Evolutionary conservation across 2,329 filamentous ascomycete genomes (phyloP), one percentile per base, ranked within the genome.

Genomic region (Ophiocordyceps camponoti-rufipedis): DNA sequence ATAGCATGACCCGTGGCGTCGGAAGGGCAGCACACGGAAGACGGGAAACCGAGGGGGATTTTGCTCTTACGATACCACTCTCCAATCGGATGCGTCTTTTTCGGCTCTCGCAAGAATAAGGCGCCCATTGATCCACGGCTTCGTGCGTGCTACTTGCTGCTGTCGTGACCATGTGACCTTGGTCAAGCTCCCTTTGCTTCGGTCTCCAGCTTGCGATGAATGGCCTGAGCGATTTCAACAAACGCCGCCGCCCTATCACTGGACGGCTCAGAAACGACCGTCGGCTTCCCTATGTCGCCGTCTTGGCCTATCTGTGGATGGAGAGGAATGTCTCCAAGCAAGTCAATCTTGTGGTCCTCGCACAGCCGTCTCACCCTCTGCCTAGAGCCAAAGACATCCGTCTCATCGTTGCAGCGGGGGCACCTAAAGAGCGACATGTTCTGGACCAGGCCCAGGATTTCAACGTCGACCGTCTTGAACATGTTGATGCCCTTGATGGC

Each of bases 401-500:
- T 85, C 52, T 80, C 70, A n/a, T 76, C 71, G 6, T 76, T 71
- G 55, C 88, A 95, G 52, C 80, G 74, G 1, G 85, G 85, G 53
- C 87, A 94, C 4, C 71, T 75, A 58, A 93, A 94, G 35, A 86
- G 71, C 8, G 80, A 81, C 87, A 94, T 94, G 57, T 94, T 94
- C 58, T 91, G 82, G 16, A 98, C 81, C 63, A 96, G 77, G 2
- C 91, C 91, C 2, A 96, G 68, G 32, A 91, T 73, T 44, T 84
- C 80, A 6, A 93, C 77, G 46, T 82, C 69, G 54, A 93, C 84
- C 55, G 85, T 89, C 54, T 80, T 77, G 64, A 96, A 96, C 78
- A 98, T 87, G 54, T 85, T 84, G 50, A 95, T 82, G 3, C 91
- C 91, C 54, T 91, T 86, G 18, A 93, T 74, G 1, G 91, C 89